Percentiles rank a stretch among this genome's conserved stretches.
These are phyloP conservation scores for Penicillium riverlandense DNA, from an alignment of 495 filamentous ascomycete genomes.

Conservation along the genomic window DNA sequence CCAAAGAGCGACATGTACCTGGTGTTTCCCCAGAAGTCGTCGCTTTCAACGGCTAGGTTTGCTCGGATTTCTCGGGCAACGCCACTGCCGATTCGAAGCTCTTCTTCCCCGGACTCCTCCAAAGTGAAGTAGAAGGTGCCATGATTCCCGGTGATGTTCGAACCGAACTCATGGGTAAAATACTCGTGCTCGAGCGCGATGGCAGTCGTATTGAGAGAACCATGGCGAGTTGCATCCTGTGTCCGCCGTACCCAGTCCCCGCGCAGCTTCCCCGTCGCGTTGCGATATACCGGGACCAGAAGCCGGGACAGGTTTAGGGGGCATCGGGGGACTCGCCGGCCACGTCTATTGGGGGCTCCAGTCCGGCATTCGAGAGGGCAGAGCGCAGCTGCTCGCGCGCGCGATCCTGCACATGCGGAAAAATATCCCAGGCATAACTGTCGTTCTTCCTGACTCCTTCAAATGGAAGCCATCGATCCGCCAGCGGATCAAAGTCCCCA, in stretches of 20 bases:
- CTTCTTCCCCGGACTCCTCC: conserved; percentile 32
- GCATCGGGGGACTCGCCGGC: conserved; percentile 27
- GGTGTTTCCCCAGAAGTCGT: conserved; percentile 55
- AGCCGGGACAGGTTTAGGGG: conserved; percentile 34
- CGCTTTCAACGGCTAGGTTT: conserved; percentile 62
- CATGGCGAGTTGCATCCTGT: conserved; percentile 23
- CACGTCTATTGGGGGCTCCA: conserved; percentile 24
- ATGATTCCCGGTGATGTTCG: conserved; percentile 58
- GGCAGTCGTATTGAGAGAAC: conserved; percentile 44
- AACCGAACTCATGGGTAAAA: conserved; percentile 50
- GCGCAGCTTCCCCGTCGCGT: conserved; percentile 68
- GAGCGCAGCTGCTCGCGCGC: conserved; percentile 43
- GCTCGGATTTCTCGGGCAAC: conserved; percentile 55
- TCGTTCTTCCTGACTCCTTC: conserved; percentile 68
- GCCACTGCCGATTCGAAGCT: conserved; percentile 22
- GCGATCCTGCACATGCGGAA: conserved; percentile 48
- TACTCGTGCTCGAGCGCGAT: conserved; percentile 43
- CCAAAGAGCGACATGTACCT: conserved; percentile 74
- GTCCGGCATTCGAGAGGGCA: conserved; percentile 30
- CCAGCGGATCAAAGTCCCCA: conserved; percentile 59
- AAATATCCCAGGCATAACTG: conserved; percentile 64
- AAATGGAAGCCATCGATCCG: conserved; percentile 63
- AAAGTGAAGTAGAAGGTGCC: conserved; percentile 41
- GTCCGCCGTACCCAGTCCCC: conserved; percentile 67
- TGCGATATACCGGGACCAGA: conserved; percentile 60